Conservation (phyloP, 257 asterid species). For the Linaria vulgaris region DNA sequence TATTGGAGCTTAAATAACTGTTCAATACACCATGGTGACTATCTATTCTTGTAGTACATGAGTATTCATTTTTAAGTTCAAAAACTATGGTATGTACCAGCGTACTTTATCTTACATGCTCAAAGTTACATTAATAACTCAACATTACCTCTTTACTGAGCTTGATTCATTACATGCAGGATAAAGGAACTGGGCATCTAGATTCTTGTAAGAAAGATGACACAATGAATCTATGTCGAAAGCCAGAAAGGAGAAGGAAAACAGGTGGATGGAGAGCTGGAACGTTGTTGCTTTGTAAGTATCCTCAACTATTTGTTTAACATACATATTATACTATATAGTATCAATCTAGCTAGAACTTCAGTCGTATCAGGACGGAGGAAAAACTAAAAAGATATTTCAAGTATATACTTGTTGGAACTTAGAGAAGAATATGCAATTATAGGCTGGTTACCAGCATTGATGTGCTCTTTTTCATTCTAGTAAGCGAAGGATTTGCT, state of each 20-base stretch:
- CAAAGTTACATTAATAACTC: constrained; percentile 2
- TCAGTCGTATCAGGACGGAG: not conserved
- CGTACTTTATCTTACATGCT: constrained; percentile 8
- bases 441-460: not conserved
- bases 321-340: not conserved
- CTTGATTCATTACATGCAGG: constrained; percentile 47
- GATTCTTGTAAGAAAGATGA: constrained; percentile 63
- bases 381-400: too few species aligned
- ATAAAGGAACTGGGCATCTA: constrained; percentile 37
- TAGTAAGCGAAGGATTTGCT: constrained; percentile 78
- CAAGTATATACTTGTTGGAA: too few species aligned
- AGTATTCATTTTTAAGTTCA: constrained; percentile 16
- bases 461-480: constrained; percentile 18
- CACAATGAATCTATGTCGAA: constrained; percentile 48
- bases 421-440: not conserved
- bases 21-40: constrained; percentile 30
- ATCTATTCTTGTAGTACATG: constrained; percentile 27
- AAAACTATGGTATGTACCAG: constrained; percentile 39
- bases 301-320: not conserved
- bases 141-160: constrained; percentile 15
- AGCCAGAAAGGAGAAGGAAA: constrained; percentile 56
- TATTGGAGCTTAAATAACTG: constrained; percentile 40
- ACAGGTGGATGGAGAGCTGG: constrained; percentile 90
- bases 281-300: constrained; percentile 57
- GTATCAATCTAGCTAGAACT: not conserved